These are phyloP conservation scores for Castanea sativa DNA, from an alignment of 306 rosid genomes.

Conservation along the genomic window DNA sequence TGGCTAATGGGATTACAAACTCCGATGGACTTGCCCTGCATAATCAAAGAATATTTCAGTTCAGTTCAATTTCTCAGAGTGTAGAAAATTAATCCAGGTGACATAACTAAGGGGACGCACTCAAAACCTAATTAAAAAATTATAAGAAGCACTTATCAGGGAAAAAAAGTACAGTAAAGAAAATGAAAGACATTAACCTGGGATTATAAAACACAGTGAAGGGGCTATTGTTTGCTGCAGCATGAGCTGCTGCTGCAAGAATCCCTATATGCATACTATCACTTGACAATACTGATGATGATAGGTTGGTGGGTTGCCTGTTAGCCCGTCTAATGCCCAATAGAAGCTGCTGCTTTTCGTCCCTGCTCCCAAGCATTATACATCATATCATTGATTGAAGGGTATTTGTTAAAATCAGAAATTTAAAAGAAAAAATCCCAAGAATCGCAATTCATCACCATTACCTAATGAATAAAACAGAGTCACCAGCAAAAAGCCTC, in stretches of 20 bases:
- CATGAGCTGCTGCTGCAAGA: constrained; percentile 98
- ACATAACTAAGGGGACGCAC: neutral
- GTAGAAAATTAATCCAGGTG: constrained; percentile 10
- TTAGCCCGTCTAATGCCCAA: constrained; percentile 92
- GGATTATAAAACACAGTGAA: constrained; percentile 90
- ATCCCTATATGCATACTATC: constrained; percentile 99
- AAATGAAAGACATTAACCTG: constrained; percentile 45
- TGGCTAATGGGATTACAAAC: constrained; percentile 94
- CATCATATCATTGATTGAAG: neutral
- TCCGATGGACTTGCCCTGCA: constrained; percentile 99
- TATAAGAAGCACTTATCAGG: neutral
- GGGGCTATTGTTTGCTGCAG: constrained; percentile 87
- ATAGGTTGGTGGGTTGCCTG: constrained; percentile 78
- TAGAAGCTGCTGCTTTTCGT: constrained; percentile 95
- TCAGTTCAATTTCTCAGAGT: neutral
- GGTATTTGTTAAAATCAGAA: neutral
- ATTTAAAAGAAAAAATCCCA: neutral
- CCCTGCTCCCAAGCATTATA: constrained; percentile 47
- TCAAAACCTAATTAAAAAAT: constrained; percentile 9
- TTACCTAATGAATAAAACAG: constrained; percentile 89
- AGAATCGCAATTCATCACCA: constrained; percentile 7
- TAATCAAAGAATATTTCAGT: constrained; percentile 6
- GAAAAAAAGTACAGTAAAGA: neutral
- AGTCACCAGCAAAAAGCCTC: constrained; percentile 91
- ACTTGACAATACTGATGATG: constrained; percentile 87